These are phyloP conservation scores for Orbilia quercus DNA, from an alignment of 2,329 filamentous ascomycete species.

Conservation along the genomic window DNA sequence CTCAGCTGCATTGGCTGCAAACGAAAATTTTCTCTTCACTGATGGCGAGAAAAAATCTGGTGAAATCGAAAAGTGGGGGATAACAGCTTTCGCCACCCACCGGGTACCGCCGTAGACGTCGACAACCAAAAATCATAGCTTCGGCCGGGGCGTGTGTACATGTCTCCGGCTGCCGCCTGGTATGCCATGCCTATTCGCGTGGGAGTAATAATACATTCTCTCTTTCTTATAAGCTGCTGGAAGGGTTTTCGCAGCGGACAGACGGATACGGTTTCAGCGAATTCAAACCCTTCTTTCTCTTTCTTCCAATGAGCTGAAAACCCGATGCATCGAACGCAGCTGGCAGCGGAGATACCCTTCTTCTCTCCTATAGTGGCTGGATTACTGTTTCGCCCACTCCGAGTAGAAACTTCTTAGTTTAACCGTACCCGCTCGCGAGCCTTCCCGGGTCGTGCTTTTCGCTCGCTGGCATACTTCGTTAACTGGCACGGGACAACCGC, in stretches of 20 bases:
- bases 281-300: conserved; percentile 7
- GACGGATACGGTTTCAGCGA: conserved; percentile 14
- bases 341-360: not conserved
- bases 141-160: not conserved
- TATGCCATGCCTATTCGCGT: conserved; percentile 22
- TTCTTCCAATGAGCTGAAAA: conserved; percentile 21
- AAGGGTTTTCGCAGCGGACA: conserved; percentile 1
- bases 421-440: conserved; percentile 44
- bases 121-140: too few species aligned
- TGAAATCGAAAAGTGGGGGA: conserved; percentile 35
- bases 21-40: too few species aligned
- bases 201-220: not conserved
- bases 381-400: conserved; percentile 29
- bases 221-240: not conserved
- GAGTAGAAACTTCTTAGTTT: conserved; percentile 2
- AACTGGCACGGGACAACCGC: conserved; percentile 28
- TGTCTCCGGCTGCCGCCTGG: conserved; percentile 25
- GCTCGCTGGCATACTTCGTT: conserved; percentile 18
- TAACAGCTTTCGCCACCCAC: conserved; percentile 12
- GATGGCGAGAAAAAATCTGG: too few species aligned
- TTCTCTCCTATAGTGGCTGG: not conserved
- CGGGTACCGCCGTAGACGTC: not conserved
- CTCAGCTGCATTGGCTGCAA: too few species aligned
- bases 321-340: conserved; percentile 28
- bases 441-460: conserved; percentile 51